phyloP scores from a whole-genome alignment of 1,284 basidiomycete genomes.

The Marasmius sp. region DNA sequence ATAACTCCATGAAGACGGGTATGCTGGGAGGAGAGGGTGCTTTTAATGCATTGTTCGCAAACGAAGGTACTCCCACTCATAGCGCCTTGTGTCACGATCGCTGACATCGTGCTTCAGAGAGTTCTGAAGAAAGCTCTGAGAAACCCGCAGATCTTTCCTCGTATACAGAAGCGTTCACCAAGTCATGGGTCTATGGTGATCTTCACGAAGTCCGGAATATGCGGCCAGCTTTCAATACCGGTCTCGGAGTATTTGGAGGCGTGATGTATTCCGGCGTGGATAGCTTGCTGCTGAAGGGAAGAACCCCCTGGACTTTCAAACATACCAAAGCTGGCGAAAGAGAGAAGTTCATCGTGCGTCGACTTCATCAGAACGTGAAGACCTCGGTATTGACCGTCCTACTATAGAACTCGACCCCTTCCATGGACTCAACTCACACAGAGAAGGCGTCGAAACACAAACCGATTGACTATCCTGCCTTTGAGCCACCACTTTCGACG shows the following conservation, averaged over 20 bases:
- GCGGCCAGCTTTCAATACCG: conserved; percentile 88
- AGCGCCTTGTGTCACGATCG: background rate
- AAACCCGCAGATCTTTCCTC: conserved; percentile 67
- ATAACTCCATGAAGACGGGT: conserved; percentile 99
- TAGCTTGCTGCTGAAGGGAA: conserved; percentile 82
- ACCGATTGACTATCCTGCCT: conserved; percentile 89
- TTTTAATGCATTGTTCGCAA: conserved; percentile 56
- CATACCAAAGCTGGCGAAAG: conserved; percentile 26
- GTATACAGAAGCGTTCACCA: conserved; percentile 75
- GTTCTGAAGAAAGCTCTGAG: conserved; percentile 10
- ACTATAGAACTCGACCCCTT: conserved; percentile 14
- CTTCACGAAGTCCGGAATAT: conserved; percentile 92
- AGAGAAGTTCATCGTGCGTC: conserved; percentile 7
- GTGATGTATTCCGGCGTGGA: conserved; percentile 91
- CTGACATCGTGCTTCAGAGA: background rate
- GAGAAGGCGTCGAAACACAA: conserved; percentile 66
- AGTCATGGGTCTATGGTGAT: conserved; percentile 89
- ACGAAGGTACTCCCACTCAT: background rate
- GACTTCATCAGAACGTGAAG: too few relatives aligned
- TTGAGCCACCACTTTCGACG: conserved; percentile 90
- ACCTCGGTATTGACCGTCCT: background rate
- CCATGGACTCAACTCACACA: conserved; percentile 77
- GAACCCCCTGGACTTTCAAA: conserved; percentile 89
- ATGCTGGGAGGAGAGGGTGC: conserved; percentile 95
- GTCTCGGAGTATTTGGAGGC: conserved; percentile 87